A percentile compares a stretch with the other conserved stretches of the same genome.
phyloP scores from a whole-genome alignment of 2,329 filamentous ascomycete species.

The Aspergillus calidoustus region DNA sequence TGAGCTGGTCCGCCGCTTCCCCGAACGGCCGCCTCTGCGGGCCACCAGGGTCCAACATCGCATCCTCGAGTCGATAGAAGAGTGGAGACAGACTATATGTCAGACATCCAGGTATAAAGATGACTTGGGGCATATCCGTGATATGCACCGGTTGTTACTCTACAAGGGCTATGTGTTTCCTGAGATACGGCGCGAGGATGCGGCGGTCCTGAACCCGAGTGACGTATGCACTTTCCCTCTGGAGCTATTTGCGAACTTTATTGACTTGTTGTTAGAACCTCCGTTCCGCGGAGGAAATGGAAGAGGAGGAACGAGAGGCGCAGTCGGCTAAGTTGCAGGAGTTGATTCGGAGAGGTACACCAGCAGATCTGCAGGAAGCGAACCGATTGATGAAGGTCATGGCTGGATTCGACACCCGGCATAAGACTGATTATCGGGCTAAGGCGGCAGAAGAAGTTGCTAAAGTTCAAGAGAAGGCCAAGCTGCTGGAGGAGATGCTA shows the following conservation, averaged over 20 bases:
- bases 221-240: conserved; percentile 67
- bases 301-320: conserved; percentile 90
- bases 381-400: conserved; percentile 99
- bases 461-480: conserved; percentile 95
- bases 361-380: conserved; percentile 93
- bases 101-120: conserved; percentile 98
- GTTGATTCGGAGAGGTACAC: conserved; percentile 86
- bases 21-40: conserved; percentile 86
- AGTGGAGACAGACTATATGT: conserved; percentile 98
- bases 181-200: conserved; percentile 88
- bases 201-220: conserved; percentile 92
- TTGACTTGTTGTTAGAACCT: conserved; percentile 68
- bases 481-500: conserved; percentile 87
- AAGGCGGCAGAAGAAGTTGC: conserved; percentile 95
- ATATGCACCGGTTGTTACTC: conserved; percentile 94
- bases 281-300: conserved; percentile 97
- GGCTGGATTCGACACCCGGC: conserved; percentile 93
- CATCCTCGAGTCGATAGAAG: conserved; percentile 95
- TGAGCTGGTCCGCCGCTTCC: conserved; percentile 93
- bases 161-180: conserved; percentile 98
- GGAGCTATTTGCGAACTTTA: conserved; percentile 9
- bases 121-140: conserved; percentile 91
- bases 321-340: conserved; percentile 99
- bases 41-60: conserved; percentile 85
- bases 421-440: conserved; percentile 96